Evolutionary conservation across 176 grass and related monocot genomes (phyloP).

Genomic region (Bonia amplexicaulis): DNA sequence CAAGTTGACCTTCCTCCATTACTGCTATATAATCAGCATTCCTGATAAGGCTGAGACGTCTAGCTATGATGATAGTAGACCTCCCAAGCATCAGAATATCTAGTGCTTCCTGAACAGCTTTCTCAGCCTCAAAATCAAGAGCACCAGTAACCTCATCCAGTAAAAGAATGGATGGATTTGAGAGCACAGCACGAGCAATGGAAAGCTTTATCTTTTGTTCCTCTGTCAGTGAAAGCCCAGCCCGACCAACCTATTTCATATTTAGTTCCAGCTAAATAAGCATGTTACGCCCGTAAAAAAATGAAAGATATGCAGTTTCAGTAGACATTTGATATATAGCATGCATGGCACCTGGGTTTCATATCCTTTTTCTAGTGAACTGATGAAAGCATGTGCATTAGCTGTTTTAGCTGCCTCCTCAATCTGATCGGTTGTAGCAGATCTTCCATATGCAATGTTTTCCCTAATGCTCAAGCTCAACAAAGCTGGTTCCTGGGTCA

Average conservation of each 20-base stretch:
- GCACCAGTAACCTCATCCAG: slow-evolving; percentile 95
- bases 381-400: slow-evolving; percentile 95
- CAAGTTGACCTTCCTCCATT: slow-evolving; percentile 98
- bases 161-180: slow-evolving; percentile 91
- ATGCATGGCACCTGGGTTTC: slow-evolving; percentile 66
- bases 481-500: slow-evolving; percentile 95
- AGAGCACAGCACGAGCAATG: slow-evolving; percentile 94
- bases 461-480: slow-evolving; percentile 96
- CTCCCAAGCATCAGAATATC: slow-evolving; percentile 90
- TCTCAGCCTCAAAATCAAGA: slow-evolving; percentile 97
- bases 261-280: slow-evolving; percentile 22
- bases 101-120: slow-evolving; percentile 85
- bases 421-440: slow-evolving; percentile 85
- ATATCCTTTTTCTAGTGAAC: slow-evolving; percentile 92
- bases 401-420: slow-evolving; percentile 98
- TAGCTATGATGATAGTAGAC: slow-evolving; percentile 97
- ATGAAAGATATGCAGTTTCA: background rate
- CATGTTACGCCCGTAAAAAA: background rate
- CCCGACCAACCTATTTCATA: slow-evolving; percentile 71
- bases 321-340: slow-evolving; percentile 13
- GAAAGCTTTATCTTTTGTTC: slow-evolving; percentile 99
- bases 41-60: slow-evolving; percentile 88
- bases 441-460: slow-evolving; percentile 95
- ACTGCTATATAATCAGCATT: slow-evolving; percentile 99
- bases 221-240: slow-evolving; percentile 81